Evolutionary conservation across 1,284 basidiomycete genomes (phyloP).

Genomic region (Caloboletus firmus): DNA sequence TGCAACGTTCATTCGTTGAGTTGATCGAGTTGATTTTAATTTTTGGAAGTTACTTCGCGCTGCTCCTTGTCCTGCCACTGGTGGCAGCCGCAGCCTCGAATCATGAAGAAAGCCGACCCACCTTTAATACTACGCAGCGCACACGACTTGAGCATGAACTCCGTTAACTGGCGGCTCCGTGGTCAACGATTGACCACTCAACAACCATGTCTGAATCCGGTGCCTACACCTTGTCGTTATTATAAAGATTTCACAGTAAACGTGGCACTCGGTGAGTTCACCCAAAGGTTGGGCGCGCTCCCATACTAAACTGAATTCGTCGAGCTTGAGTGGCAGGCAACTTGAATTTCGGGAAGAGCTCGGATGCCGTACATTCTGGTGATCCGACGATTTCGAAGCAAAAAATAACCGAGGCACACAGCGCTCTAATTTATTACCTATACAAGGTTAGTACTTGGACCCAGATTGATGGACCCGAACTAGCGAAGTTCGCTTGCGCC

Average conservation of each 20-base stretch:
- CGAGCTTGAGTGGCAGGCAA: background rate
- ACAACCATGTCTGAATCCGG: background rate
- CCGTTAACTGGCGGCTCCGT: background rate
- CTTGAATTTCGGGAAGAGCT: background rate
- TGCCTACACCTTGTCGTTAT: background rate
- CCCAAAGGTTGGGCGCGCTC: background rate
- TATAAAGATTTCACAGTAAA: background rate
- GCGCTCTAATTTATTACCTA: slow-evolving; percentile 13
- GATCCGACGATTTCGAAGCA: background rate
- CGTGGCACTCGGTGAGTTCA: background rate
- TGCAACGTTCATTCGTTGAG: background rate
- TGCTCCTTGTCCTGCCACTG: background rate
- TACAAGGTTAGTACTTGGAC: background rate
- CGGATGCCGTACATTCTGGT: slow-evolving; percentile 16
- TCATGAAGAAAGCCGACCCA: background rate
- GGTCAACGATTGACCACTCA: slow-evolving; percentile 1
- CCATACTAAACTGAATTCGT: background rate
- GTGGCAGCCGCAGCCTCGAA: background rate
- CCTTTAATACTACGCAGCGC: background rate
- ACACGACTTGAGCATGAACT: background rate
- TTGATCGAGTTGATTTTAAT: background rate
- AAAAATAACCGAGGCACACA: background rate
- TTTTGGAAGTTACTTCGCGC: background rate
- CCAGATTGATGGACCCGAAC: slow-evolving; percentile 10
- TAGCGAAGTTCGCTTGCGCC: background rate